Evolutionary conservation across 176 grass and related monocot genomes (phyloP).

Genomic region (Dendrocalamus sinicus): DNA sequence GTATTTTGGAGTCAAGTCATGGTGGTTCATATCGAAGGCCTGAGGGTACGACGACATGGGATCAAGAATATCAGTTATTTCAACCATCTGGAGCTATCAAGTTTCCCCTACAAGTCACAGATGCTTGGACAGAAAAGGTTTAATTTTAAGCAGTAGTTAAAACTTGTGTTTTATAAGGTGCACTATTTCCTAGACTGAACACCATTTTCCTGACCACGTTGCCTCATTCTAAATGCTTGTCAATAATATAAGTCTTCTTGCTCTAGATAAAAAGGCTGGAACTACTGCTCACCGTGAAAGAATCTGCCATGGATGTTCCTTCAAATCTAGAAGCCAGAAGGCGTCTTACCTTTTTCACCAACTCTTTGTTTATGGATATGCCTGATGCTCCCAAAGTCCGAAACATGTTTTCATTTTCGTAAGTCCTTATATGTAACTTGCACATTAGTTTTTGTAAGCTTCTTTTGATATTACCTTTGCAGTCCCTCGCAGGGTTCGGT

Average conservation of each 20-base stretch:
- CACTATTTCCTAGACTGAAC: neutral
- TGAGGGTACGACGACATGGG: conserved; percentile 56
- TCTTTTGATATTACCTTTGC: neutral
- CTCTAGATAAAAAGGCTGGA: conserved; percentile 79
- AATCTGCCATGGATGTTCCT: conserved; percentile 96
- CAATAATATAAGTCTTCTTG: conserved; percentile 11
- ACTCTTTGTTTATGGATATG: conserved; percentile 99
- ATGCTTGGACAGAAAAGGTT: conserved; percentile 93
- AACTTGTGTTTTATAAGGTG: neutral
- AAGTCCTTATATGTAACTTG: conserved; percentile 49
- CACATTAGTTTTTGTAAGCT: conserved; percentile 50
- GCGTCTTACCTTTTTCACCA: conserved; percentile 90
- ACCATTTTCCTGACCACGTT: neutral
- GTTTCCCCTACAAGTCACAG: conserved; percentile 69
- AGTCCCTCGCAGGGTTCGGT: neutral
- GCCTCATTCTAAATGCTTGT: conserved; percentile 39
- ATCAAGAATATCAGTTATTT: conserved; percentile 70
- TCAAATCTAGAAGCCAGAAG: conserved; percentile 89
- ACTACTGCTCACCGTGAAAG: conserved; percentile 86
- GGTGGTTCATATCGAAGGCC: conserved; percentile 64
- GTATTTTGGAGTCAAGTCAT: conserved; percentile 74
- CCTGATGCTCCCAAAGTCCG: conserved; percentile 95
- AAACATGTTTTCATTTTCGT: conserved; percentile 96
- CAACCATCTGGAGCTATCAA: conserved; percentile 84
- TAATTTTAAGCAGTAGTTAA: conserved; percentile 13